Base-by-base conservation (phyloP, 1,139 yeast genomes). In the Hyphopichia wangnamkhiaoensis region DNA sequence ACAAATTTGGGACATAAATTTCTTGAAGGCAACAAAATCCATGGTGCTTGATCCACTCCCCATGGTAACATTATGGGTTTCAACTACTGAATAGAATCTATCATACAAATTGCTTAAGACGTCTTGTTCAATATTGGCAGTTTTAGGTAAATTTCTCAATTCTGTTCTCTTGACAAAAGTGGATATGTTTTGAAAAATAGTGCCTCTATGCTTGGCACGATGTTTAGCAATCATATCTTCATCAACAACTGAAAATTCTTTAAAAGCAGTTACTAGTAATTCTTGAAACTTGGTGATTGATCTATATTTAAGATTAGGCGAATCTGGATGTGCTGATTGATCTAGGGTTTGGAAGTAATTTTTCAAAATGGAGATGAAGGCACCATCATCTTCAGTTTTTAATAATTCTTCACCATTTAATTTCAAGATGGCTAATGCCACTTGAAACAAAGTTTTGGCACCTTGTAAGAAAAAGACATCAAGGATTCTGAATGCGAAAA, bases 391-490 rank as follows among this genome's bases (percentile, higher is more conserved):
- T 47, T 82, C 88, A 7, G 91, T 82, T 43, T 78, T 72, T 35
- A 94, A 62, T 17, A 94, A 68, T 45, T 80, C 85, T 47, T 90
- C 97, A 1, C 96, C 96, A 53, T 91, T 91, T 32, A 91, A 72
- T 47, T 91, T 80, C 40, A 94, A 64, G 20, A 93, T 80, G 0
- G 97, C 98, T 46, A 94, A 66, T 0, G 96, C 96, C 10, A 93
- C 94, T 61, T 94, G 98, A 61, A 94, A 94, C 26, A 94, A 66
- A 0, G 95, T 84, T 46, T 82, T 84, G 5, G 96, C 83, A 0
- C 99, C 99, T 57, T 90, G 93, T 42, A 89, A 71, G 61, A 94
- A 88, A 58, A 94, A 86, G 18, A 91, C 85, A 61, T 94, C 99
- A 54, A 93, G 76, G 38, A 94, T 86, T 57, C 98, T 71, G 53